Conservation (phyloP, 768 basidiomycete species). For the Favolaschia claudopus region DNA sequence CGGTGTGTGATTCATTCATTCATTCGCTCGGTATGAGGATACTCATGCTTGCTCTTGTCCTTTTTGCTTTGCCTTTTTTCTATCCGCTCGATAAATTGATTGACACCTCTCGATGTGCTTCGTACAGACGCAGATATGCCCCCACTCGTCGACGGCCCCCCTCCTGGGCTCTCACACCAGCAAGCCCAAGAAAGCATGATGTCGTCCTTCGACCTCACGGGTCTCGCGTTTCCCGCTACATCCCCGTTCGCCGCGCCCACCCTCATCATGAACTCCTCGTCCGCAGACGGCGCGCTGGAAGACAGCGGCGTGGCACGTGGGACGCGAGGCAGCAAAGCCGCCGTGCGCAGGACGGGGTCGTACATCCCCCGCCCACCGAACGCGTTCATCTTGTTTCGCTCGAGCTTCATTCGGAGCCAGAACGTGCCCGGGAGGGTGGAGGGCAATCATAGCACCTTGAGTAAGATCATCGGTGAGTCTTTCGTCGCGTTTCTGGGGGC, state of each 20-base stretch:
- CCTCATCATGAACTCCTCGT: no score
- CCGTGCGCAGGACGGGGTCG: constrained; percentile 51
- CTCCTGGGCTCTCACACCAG: background rate
- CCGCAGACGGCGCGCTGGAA: no score
- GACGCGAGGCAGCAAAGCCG: no score
- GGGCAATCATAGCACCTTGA: constrained; percentile 80
- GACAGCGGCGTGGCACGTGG: background rate
- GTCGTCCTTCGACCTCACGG: constrained; percentile 24
- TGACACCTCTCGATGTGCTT: no score
- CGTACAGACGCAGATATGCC: constrained; percentile 26
- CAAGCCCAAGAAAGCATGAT: constrained; percentile 24
- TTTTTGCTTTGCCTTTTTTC: background rate
- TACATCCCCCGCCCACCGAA: constrained; percentile 87
- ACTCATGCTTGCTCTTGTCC: background rate
- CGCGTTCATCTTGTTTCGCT: constrained; percentile 87
- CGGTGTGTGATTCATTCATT: no score
- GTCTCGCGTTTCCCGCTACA: no score
- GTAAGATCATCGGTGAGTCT: constrained; percentile 80
- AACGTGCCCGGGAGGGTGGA: constrained; percentile 80
- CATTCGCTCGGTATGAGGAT: no score
- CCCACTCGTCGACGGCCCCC: constrained; percentile 28
- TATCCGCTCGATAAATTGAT: background rate
- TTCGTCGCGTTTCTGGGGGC: no score
- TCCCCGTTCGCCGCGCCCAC: background rate
- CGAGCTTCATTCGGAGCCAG: constrained; percentile 77